Percentiles rank a stretch among this genome's conserved stretches.
These are phyloP conservation scores for Apodospora peruviana DNA, from an alignment of 495 filamentous ascomycete genomes.

Conservation along the genomic window DNA sequence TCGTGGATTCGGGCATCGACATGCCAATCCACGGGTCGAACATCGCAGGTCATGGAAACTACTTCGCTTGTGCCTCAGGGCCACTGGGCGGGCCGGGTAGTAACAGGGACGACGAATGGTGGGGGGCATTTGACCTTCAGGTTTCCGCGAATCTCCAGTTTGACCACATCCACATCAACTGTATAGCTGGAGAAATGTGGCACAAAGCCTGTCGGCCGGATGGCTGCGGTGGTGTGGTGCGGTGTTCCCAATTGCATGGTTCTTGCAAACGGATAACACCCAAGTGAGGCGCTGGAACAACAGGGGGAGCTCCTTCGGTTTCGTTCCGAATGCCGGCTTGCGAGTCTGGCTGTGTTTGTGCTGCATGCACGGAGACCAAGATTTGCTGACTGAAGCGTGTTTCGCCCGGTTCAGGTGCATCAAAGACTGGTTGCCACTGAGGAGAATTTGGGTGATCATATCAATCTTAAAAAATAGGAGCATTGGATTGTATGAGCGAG, in stretches of 20 bases:
- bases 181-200: not conserved
- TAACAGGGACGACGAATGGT: slow-evolving; percentile 13
- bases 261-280: slow-evolving; percentile 18
- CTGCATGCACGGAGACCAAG: too few relatives aligned
- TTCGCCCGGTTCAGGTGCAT: too few relatives aligned
- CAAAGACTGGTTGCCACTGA: too few relatives aligned
- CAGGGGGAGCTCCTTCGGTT: slow-evolving; percentile 4
- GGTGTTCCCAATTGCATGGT: slow-evolving; percentile 19
- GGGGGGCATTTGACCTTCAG: slow-evolving; percentile 22
- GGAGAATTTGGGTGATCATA: too few relatives aligned
- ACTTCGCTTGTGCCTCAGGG: slow-evolving; percentile 4
- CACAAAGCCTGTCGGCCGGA: not conserved
- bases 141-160: slow-evolving; percentile 21
- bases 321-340: slow-evolving; percentile 1
- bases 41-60: not conserved
- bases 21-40: slow-evolving; percentile 1
- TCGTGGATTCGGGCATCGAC: slow-evolving; percentile 23
- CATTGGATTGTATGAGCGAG: too few relatives aligned
- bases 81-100: too few relatives aligned
- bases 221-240: slow-evolving; percentile 3
- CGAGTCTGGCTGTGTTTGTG: not conserved
- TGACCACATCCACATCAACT: slow-evolving; percentile 21
- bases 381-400: too few relatives aligned
- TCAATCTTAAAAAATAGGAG: too few relatives aligned
- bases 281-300: slow-evolving; percentile 14